A percentile compares a stretch with the other conserved stretches of the same genome.
phyloP scores from a whole-genome alignment of 2,329 filamentous ascomycete genomes.

The Penicillium hesseltinei region DNA sequence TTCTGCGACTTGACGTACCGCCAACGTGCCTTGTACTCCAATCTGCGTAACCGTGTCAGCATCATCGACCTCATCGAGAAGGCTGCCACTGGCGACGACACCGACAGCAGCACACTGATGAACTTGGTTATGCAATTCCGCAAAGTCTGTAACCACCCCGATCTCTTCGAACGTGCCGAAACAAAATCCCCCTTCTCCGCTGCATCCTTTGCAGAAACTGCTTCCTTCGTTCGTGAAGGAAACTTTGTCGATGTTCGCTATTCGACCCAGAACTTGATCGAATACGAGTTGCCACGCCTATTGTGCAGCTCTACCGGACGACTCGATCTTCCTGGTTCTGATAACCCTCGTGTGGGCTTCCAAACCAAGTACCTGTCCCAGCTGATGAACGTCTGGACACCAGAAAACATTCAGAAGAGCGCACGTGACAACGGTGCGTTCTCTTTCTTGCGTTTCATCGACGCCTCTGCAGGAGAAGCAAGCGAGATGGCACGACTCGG shows the following conservation, averaged over 20 bases:
- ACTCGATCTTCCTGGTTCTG: slow-evolving; percentile 67
- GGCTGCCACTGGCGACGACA: slow-evolving; percentile 87
- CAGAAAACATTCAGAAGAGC: slow-evolving; percentile 70
- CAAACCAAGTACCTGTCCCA: slow-evolving; percentile 72
- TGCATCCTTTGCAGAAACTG: slow-evolving; percentile 89
- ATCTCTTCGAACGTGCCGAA: slow-evolving; percentile 92
- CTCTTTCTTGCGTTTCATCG: slow-evolving; percentile 86
- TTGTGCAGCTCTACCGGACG: slow-evolving; percentile 80
- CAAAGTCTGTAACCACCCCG: slow-evolving; percentile 98
- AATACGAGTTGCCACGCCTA: slow-evolving; percentile 77
- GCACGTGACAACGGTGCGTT: slow-evolving; percentile 65
- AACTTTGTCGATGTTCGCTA: slow-evolving; percentile 76
- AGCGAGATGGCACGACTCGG: slow-evolving; percentile 67
- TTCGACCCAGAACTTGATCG: slow-evolving; percentile 80
- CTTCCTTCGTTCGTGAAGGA: slow-evolving; percentile 90
- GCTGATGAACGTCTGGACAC: slow-evolving; percentile 86
- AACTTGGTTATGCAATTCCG: slow-evolving; percentile 99
- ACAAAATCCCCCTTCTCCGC: slow-evolving; percentile 82
- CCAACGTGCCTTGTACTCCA: slow-evolving; percentile 89
- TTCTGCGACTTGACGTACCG: slow-evolving; percentile 97
- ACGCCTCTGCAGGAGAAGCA: slow-evolving; percentile 70
- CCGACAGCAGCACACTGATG: slow-evolving; percentile 95
- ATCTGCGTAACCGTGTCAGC: slow-evolving; percentile 93
- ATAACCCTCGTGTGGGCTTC: slow-evolving; percentile 77
- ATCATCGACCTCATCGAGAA: slow-evolving; percentile 99